Percentiles rank a stretch among this genome's conserved stretches.
Conservation (phyloP, 164 flowering plant species). For the Saururus chinensis region DNA sequence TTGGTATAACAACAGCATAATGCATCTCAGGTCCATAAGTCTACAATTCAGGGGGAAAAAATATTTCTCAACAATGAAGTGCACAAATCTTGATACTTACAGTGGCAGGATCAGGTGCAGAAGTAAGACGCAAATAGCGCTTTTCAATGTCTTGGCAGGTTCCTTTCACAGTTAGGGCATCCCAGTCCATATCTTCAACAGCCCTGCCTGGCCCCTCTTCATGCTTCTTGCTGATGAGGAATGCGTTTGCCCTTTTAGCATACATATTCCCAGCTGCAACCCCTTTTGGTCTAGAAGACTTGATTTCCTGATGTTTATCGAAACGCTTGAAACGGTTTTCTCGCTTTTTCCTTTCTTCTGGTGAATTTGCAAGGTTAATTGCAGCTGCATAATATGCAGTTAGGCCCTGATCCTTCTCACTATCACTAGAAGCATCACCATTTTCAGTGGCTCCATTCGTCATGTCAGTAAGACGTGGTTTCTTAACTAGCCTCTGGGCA, state of each 20-base stretch:
- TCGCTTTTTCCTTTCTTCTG: slow-evolving; percentile 84
- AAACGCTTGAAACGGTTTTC: slow-evolving; percentile 88
- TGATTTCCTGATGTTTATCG: slow-evolving; percentile 51
- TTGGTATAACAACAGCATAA: background rate
- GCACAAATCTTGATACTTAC: slow-evolving; percentile 27
- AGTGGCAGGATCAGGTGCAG: slow-evolving; percentile 95
- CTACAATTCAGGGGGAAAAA: background rate
- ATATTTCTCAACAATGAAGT: background rate
- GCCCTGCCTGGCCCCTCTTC: slow-evolving; percentile 63
- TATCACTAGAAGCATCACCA: slow-evolving; percentile 80
- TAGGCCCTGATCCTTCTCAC: slow-evolving; percentile 78
- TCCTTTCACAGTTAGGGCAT: slow-evolving; percentile 88
- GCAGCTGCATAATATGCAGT: slow-evolving; percentile 67
- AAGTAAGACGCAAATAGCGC: slow-evolving; percentile 93
- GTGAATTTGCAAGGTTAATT: slow-evolving; percentile 55
- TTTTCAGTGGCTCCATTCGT: slow-evolving; percentile 27
- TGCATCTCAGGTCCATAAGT: background rate
- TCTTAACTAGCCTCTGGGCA: slow-evolving; percentile 50
- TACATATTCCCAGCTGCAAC: slow-evolving; percentile 44
- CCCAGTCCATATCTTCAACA: slow-evolving; percentile 99
- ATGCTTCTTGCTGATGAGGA: slow-evolving; percentile 47
- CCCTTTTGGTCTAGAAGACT: slow-evolving; percentile 33
- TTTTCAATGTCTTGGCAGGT: slow-evolving; percentile 97
- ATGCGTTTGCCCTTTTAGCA: slow-evolving; percentile 52
- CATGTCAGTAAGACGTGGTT: slow-evolving; percentile 50